phyloP scores from a whole-genome alignment of 441 rosid genomes.

The Erysimum pusillum region DNA sequence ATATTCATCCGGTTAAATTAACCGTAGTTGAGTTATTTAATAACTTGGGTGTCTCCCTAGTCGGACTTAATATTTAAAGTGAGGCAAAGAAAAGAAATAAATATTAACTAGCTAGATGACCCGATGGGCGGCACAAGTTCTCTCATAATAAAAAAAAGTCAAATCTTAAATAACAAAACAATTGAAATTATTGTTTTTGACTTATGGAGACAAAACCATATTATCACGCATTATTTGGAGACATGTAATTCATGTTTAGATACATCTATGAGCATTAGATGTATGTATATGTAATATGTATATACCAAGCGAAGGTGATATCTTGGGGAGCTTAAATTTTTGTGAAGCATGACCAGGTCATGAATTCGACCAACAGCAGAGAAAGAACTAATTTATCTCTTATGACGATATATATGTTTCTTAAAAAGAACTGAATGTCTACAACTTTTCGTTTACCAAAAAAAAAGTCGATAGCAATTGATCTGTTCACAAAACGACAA shows the following conservation, averaged over 20 bases:
- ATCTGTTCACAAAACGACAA: neutral
- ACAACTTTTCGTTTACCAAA: too few species aligned
- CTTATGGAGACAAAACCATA: slow-evolving; percentile 24
- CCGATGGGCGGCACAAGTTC: slow-evolving; percentile 44
- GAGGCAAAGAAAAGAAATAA: slow-evolving; percentile 5
- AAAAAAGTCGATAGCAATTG: too few species aligned
- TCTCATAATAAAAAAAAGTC: slow-evolving; percentile 27
- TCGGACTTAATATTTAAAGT: slow-evolving; percentile 21
- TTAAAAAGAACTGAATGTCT: too few species aligned
- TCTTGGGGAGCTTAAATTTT: neutral
- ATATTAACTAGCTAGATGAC: slow-evolving; percentile 21
- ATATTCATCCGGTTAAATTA: slow-evolving; percentile 14
- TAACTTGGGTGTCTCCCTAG: slow-evolving; percentile 15
- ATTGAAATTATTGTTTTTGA: slow-evolving; percentile 27
- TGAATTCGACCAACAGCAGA: neutral
- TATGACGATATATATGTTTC: neutral
- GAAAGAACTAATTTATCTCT: neutral
- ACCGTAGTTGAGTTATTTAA: slow-evolving; percentile 32
- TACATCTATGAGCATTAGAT: slow-evolving; percentile 5
- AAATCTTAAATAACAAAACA: slow-evolving; percentile 31
- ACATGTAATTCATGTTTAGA: neutral
- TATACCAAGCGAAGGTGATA: slow-evolving; percentile 15
- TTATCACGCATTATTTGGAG: slow-evolving; percentile 28
- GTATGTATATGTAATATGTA: neutral
- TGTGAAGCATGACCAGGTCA: neutral